Conservation (phyloP, 176 grass and related monocot genomes). For the Eleusine indica region DNA sequence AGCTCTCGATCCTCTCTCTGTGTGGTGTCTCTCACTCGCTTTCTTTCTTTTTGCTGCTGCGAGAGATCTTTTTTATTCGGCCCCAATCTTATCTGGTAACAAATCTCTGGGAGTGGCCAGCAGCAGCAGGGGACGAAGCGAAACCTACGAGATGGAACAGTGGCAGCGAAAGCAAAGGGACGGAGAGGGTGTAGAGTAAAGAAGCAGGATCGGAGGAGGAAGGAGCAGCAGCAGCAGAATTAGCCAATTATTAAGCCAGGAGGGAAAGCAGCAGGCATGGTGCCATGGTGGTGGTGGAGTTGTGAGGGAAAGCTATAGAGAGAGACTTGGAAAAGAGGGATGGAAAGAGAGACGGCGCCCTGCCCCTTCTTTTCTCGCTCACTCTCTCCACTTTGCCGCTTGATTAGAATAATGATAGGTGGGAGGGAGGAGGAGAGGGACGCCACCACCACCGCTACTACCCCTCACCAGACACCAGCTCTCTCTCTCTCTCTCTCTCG, state of each 20-base stretch:
- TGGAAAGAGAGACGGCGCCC: conserved; percentile 40
- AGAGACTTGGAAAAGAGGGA: conserved; percentile 29
- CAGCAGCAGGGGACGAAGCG: conserved; percentile 14
- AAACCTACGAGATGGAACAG: conserved; percentile 71
- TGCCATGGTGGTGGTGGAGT: neutral
- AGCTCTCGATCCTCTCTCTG: neutral
- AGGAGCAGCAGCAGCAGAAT: conserved; percentile 12
- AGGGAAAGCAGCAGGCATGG: conserved; percentile 10
- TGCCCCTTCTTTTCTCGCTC: conserved; percentile 47
- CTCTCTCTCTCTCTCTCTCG: neutral
- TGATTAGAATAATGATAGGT: conserved; percentile 53
- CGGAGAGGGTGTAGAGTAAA: conserved; percentile 9
- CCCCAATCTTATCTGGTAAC: conserved; percentile 46
- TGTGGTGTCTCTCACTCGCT: neutral
- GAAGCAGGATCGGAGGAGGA: neutral
- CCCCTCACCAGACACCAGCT: conserved; percentile 32
- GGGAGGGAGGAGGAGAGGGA: conserved; percentile 28
- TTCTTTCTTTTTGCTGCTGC: conserved; percentile 42
- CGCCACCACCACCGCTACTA: conserved; percentile 35
- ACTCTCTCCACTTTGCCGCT: conserved; percentile 45
- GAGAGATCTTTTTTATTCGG: conserved; percentile 46
- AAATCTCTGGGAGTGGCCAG: conserved; percentile 45
- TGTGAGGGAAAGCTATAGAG: neutral
- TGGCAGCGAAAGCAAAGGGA: conserved; percentile 48
- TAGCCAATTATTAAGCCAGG: conserved; percentile 45